A percentile compares a stretch with the other conserved stretches of the same genome.
phyloP scores from a whole-genome alignment of 495 filamentous ascomycete species.

The Xylaria castorea region DNA sequence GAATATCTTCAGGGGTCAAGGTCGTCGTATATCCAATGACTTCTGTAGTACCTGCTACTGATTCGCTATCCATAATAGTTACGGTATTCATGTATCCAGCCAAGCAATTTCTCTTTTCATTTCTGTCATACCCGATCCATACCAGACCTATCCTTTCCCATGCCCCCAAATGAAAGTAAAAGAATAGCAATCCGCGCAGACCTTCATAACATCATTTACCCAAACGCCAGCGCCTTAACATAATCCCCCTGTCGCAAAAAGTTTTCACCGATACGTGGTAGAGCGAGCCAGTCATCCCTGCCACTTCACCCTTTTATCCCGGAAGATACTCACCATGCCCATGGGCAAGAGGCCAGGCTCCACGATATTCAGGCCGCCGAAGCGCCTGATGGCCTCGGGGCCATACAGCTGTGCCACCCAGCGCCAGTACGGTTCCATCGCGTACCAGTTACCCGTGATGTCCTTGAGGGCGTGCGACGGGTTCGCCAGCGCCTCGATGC shows the following conservation, averaged over 20 bases:
- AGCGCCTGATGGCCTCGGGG: constrained; percentile 62
- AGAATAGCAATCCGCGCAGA: background rate
- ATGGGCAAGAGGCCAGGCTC: constrained; percentile 67
- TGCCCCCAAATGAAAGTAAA: background rate
- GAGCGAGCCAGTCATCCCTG: constrained; percentile 40
- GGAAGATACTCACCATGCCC: constrained; percentile 69
- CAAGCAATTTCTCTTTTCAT: background rate
- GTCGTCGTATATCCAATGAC: no score
- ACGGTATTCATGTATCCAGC: background rate
- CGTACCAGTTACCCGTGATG: constrained; percentile 41
- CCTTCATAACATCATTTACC: background rate
- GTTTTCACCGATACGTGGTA: background rate
- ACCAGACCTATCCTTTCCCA: background rate
- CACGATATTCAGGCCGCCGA: constrained; percentile 69
- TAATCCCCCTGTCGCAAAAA: background rate
- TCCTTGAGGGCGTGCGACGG: constrained; percentile 28
- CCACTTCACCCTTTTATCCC: constrained; percentile 66
- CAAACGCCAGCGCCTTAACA: background rate
- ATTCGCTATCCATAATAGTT: no score
- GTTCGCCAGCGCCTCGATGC: constrained; percentile 33
- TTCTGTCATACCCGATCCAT: background rate
- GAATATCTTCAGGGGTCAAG: no score
- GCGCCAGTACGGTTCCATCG: constrained; percentile 65
- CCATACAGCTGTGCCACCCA: constrained; percentile 69
- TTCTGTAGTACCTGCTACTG: no score